Conservation (phyloP, 352 stramenopile species). For the Phytopythium kandeliae region DNA sequence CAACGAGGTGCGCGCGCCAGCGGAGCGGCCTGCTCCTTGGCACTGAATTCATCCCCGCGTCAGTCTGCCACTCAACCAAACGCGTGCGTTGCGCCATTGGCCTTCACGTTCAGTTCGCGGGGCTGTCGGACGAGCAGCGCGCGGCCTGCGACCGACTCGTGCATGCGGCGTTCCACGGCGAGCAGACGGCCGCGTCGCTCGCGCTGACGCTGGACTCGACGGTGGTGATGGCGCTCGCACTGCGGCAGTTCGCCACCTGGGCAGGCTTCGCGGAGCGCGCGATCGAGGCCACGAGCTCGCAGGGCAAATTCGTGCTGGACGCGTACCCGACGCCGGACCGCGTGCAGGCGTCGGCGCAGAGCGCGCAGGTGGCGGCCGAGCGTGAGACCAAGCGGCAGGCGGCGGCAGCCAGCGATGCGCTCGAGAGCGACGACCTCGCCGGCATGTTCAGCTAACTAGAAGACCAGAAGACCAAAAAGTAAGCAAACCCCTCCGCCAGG, state of each 20-base stretch:
- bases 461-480: too few relatives aligned
- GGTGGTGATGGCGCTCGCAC: conserved; percentile 52
- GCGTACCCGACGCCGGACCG: conserved; percentile 41
- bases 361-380: conserved; percentile 32
- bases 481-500: too few relatives aligned
- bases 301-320: conserved; percentile 77
- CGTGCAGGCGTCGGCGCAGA: conserved; percentile 15
- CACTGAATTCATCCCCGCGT: too few relatives aligned
- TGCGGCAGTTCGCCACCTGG: conserved; percentile 65
- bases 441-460: conserved; percentile 40
- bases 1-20: conserved; percentile 46
- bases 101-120: conserved; percentile 15
- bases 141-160: conserved; percentile 68
- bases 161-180: conserved; percentile 47
- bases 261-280: conserved; percentile 48
- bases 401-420: conserved; percentile 26
- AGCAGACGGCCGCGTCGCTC: conserved; percentile 28
- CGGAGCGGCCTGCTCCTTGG: too few relatives aligned
- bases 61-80: too few relatives aligned
- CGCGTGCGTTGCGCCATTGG: background rate
- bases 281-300: conserved; percentile 56
- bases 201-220: conserved; percentile 49
- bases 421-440: conserved; percentile 33
- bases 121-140: conserved; percentile 47
- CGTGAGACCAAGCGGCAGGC: conserved; percentile 40